Base-by-base conservation (phyloP, 2,329 filamentous ascomycete genomes). In the Ramularia collo-cygni region DNA sequence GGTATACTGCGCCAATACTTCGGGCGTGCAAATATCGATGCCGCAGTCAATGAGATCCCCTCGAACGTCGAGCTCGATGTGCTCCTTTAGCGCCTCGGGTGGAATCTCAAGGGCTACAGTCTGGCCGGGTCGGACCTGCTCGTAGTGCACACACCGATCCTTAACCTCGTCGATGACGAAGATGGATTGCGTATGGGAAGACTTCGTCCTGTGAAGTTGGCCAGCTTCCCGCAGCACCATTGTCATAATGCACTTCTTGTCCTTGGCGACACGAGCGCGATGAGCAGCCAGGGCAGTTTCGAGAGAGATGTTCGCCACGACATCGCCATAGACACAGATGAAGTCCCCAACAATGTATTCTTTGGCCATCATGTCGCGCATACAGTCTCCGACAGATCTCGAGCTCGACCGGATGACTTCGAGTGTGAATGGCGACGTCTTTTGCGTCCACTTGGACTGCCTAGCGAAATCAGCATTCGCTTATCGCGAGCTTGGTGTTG, bases 241-340 rank as follows among this genome's bases (percentile, higher is more conserved):
- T 3, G 92, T 98, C 92, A 98, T 96, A 64, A 95, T 95, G 27
- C 90, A 88, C 60, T 94, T 90, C 56, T 92, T 90, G 67, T 93
- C 87, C 38, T 81, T 79, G 57, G 82, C 77, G 44, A 88, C 79
- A 43, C 92, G 81, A 40, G 81, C 81, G 45, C 85, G 79, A 62
- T 98, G 92, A 38, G 79, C 80, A 3, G 80, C 77, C 37, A 98
- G 68, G 7, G 85, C 83, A 34, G 72, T 71, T 46, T 90, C 86
- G n/a, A 98, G 79, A 13, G 83, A 77, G 40, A 96, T 70, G 58
- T 95, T 96, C 50, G 87, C 85, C 35, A 98, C 81, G 17, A 96
- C 75, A 61, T 98, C 92, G 41, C 90, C 90, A 61, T 93, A 89
- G 2, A 96, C 87, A 7, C 94, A 70, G 24, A 98, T 72, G 56